A percentile compares a stretch with the other conserved stretches of the same genome.
phyloP scores from a whole-genome alignment of 2,329 filamentous ascomycete species.

The Colletotrichum sp. region DNA sequence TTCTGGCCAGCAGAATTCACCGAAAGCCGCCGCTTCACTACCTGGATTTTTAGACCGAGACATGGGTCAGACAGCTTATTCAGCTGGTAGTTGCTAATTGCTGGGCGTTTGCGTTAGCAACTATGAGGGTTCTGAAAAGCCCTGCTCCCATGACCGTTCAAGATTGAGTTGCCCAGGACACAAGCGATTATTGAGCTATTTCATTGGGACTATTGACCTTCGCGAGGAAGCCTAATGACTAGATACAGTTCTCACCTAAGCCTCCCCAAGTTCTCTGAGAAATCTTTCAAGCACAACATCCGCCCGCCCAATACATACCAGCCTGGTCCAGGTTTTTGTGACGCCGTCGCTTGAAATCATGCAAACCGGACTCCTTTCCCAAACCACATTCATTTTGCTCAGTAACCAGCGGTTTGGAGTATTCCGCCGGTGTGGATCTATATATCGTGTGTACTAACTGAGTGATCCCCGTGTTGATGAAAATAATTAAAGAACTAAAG shows the following conservation, averaged over 20 bases:
- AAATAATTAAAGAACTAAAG: neutral
- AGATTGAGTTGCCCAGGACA: too few species aligned
- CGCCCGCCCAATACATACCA: slow-evolving; percentile 3
- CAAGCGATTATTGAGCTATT: neutral
- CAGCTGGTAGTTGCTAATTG: neutral
- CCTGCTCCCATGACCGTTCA: neutral
- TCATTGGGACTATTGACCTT: neutral
- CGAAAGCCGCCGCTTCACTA: neutral
- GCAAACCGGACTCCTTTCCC: slow-evolving; percentile 6
- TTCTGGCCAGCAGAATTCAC: neutral
- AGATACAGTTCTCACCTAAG: neutral
- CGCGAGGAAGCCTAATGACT: neutral
- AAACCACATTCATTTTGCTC: neutral
- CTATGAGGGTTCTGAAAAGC: neutral
- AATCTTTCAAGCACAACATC: neutral
- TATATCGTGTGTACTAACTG: slow-evolving; percentile 3
- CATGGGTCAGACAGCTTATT: neutral
- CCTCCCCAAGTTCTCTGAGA: neutral
- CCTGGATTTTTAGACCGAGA: neutral
- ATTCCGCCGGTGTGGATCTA: neutral
- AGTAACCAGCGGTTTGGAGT: neutral
- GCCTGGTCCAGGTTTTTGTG: slow-evolving; percentile 11
- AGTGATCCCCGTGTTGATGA: neutral
- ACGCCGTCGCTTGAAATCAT: slow-evolving; percentile 18
- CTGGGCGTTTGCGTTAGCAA: neutral